Evolutionary conservation across 352 stramenopile genomes (phyloP).

Genomic region (Phytopythium oedochilum): DNA sequence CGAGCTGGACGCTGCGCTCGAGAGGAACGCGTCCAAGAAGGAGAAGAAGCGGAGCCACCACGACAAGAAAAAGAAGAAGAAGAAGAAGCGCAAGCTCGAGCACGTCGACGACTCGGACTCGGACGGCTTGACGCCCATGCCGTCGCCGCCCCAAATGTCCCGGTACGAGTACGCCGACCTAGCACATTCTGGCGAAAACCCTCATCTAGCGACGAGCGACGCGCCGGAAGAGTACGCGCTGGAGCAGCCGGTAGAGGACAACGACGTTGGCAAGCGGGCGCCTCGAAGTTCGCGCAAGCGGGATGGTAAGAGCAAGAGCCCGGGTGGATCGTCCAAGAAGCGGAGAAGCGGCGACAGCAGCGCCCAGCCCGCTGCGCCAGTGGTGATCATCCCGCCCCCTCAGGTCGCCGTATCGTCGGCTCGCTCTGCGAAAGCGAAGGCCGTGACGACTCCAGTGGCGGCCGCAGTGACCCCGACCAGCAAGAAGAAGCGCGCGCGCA

Average conservation of each 20-base stretch:
- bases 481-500: slow-evolving; percentile 38
- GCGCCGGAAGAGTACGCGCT: neutral
- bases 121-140: slow-evolving; percentile 35
- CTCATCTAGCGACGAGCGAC: neutral
- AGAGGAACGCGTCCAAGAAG: slow-evolving; percentile 39
- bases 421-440: slow-evolving; percentile 10
- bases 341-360: slow-evolving; percentile 9
- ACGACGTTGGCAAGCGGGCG: neutral
- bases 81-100: slow-evolving; percentile 42
- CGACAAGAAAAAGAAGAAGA: slow-evolving; percentile 46
- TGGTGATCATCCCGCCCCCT: neutral
- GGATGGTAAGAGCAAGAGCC: slow-evolving; percentile 8
- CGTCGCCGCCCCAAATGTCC: slow-evolving; percentile 40
- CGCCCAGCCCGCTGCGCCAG: neutral
- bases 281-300: slow-evolving; percentile 2
- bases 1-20: slow-evolving; percentile 27
- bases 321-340: slow-evolving; percentile 23
- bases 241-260: slow-evolving; percentile 6
- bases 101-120: slow-evolving; percentile 45
- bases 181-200: neutral
- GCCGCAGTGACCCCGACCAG: slow-evolving; percentile 9
- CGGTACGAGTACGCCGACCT: slow-evolving; percentile 33
- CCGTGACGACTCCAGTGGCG: slow-evolving; percentile 5
- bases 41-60: slow-evolving; percentile 40
- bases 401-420: neutral